A percentile compares a stretch with the other conserved stretches of the same genome.
Evolutionary conservation across 495 filamentous ascomycete genomes (phyloP).

Genomic region (Hyaloscypha hepaticicola): DNA sequence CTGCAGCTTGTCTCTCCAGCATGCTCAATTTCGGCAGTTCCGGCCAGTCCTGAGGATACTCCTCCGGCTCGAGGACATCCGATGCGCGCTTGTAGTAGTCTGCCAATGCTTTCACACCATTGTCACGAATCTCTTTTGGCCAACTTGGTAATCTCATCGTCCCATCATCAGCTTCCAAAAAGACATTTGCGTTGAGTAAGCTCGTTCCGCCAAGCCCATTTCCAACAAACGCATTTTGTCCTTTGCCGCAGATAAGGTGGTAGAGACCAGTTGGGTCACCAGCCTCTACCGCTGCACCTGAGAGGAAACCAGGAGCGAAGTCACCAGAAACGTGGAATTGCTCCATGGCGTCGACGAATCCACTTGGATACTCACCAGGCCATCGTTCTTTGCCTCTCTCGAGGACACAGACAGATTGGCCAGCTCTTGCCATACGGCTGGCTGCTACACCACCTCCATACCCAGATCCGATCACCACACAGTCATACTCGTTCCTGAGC

Average conservation of each 20-base stretch:
- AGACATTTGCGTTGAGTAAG: slow-evolving; percentile 68
- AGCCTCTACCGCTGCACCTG: slow-evolving; percentile 41
- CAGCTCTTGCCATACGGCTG: slow-evolving; percentile 61
- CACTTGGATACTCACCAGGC: slow-evolving; percentile 62
- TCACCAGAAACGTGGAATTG: slow-evolving; percentile 59
- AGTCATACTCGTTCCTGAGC: slow-evolving; percentile 59
- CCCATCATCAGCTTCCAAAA: slow-evolving; percentile 56
- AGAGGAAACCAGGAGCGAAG: slow-evolving; percentile 41
- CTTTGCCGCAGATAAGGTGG: slow-evolving; percentile 61
- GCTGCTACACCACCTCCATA: slow-evolving; percentile 68
- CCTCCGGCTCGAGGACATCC: slow-evolving; percentile 56
- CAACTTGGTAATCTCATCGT: slow-evolving; percentile 55
- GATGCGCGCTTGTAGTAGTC: slow-evolving; percentile 57
- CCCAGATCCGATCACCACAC: slow-evolving; percentile 65
- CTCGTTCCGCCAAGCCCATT: slow-evolving; percentile 67
- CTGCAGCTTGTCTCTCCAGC: slow-evolving; percentile 54
- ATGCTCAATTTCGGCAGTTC: slow-evolving; percentile 54
- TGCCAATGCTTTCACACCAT: slow-evolving; percentile 37
- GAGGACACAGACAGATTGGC: slow-evolving; percentile 59
- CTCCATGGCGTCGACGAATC: slow-evolving; percentile 41
- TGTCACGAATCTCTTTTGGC: slow-evolving; percentile 57
- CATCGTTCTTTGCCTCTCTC: slow-evolving; percentile 63
- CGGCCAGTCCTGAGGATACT: slow-evolving; percentile 58
- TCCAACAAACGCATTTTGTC: slow-evolving; percentile 63
- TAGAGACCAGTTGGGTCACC: slow-evolving; percentile 61